These are phyloP conservation scores for Skeletonema menzelii DNA, from an alignment of 108 stramenopile species.

Conservation along the genomic window DNA sequence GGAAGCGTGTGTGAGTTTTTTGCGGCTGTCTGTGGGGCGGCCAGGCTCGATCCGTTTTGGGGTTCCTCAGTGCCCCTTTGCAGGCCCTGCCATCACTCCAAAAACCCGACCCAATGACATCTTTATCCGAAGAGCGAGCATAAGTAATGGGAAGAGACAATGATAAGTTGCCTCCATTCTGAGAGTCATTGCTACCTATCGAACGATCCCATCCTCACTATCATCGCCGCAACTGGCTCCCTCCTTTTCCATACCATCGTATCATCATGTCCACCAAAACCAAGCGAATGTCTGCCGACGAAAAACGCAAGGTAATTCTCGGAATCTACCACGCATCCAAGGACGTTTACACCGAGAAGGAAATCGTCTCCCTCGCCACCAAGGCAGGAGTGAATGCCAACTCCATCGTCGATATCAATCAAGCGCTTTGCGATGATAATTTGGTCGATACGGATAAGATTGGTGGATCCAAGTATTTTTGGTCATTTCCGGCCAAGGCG, in stretches of 20 bases:
- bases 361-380: constrained; percentile 72
- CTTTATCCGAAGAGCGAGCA: no score
- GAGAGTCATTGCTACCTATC: no score
- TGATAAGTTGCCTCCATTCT: no score
- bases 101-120: no score
- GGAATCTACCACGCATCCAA: constrained; percentile 79
- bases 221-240: no score
- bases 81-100: no score
- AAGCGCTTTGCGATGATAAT: constrained; percentile 78
- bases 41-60: background rate
- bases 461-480: constrained; percentile 91
- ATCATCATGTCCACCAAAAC: constrained; percentile 32
- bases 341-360: constrained; percentile 90
- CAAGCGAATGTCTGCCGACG: constrained; percentile 88
- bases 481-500: constrained; percentile 89
- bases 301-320: constrained; percentile 83
- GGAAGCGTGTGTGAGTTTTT: background rate
- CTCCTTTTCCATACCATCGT: no score
- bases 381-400: constrained; percentile 78
- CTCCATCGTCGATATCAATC: constrained; percentile 75
- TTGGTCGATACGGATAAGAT: constrained; percentile 93
- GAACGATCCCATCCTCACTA: no score
- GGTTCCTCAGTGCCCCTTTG: no score
- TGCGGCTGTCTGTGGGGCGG: no score
- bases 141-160: no score